phyloP scores from a whole-genome alignment of 148 eudicot species.

The Arctostaphylos glauca region DNA sequence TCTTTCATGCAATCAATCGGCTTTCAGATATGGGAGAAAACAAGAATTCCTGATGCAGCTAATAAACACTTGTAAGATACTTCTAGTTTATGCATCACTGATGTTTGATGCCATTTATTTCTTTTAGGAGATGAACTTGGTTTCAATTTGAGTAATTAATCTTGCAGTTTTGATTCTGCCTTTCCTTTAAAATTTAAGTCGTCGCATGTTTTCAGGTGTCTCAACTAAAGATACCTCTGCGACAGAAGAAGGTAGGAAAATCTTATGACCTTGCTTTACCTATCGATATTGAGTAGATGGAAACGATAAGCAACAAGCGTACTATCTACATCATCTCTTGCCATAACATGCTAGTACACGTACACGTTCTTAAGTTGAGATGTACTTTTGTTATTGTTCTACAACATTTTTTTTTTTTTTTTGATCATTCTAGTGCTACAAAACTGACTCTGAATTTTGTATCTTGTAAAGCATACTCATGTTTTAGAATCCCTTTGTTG shows the following conservation, averaged over 20 bases:
- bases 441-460: not conserved
- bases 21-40: not conserved
- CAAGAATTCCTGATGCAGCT: not conserved
- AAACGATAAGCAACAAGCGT: too few species aligned
- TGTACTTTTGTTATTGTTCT: not conserved
- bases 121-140: not conserved
- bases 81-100: not conserved
- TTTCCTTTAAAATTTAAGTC: not conserved
- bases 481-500: not conserved
- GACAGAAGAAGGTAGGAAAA: not conserved
- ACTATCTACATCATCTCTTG: not conserved
- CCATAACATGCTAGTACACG: not conserved
- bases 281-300: not conserved
- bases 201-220: not conserved
- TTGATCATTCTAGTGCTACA: not conserved
- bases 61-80: not conserved
- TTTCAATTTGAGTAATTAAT: not conserved
- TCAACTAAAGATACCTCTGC: not conserved
- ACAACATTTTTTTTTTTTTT: too few species aligned
- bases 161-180: not conserved
- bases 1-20: conserved; percentile 11
- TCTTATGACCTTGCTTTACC: not conserved
- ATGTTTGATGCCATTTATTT: too few species aligned
- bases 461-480: not conserved
- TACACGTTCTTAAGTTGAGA: too few species aligned